phyloP scores from a whole-genome alignment of 768 basidiomycete genomes.

The Lactarius akahatsu region DNA sequence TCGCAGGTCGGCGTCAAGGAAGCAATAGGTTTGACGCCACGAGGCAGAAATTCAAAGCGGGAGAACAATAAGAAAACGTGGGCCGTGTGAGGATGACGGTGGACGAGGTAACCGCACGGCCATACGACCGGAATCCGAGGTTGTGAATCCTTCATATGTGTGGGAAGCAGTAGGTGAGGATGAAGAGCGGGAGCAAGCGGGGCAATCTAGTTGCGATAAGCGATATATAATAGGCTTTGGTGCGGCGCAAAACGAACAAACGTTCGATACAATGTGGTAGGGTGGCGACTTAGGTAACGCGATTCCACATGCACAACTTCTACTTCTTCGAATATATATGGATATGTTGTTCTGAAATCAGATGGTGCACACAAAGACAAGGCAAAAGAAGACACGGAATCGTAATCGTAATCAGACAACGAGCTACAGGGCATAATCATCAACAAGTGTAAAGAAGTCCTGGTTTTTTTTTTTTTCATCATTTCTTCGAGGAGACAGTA shows the following conservation, averaged over 20 bases:
- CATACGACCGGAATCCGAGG: neutral
- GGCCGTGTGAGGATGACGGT: neutral
- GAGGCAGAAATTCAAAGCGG: neutral
- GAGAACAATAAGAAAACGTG: slow-evolving; percentile 3
- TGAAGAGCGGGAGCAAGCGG: neutral
- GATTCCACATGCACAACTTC: neutral
- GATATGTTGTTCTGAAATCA: neutral
- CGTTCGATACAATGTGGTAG: neutral
- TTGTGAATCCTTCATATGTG: neutral
- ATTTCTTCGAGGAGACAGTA: slow-evolving; percentile 2
- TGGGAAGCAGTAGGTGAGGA: neutral
- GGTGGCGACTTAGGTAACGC: neutral
- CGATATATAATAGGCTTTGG: neutral
- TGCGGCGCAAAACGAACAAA: neutral
- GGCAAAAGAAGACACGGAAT: neutral
- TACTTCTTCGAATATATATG: neutral
- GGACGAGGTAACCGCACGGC: neutral
- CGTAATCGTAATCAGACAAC: neutral
- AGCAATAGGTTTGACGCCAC: neutral
- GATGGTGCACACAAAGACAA: neutral
- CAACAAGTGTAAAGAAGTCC: neutral
- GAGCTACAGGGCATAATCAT: neutral
- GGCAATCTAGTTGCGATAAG: neutral
- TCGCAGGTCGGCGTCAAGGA: neutral
- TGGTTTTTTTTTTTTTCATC: neutral